Conservation (phyloP, 163 green algal species). For the Chlorella variabilis region DNA sequence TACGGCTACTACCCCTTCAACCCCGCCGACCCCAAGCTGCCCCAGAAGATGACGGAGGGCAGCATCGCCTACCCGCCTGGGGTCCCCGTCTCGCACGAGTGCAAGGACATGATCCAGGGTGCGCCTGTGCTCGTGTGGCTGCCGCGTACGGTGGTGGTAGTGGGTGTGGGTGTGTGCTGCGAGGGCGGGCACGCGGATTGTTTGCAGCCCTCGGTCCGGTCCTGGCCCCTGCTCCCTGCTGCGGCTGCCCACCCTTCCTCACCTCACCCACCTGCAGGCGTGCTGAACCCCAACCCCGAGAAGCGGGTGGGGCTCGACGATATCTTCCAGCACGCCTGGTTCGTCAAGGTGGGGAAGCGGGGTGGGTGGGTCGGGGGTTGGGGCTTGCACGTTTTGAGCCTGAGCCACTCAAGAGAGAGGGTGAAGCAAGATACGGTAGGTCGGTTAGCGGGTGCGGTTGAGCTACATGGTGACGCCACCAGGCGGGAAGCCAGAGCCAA, state of each 20-base stretch:
- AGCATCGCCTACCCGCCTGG: neutral
- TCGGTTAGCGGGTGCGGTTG: too few relatives aligned
- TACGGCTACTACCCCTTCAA: constrained; percentile 81
- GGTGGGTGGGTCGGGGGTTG: neutral
- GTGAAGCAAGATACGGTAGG: too few relatives aligned
- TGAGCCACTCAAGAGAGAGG: too few relatives aligned
- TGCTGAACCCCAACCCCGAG: constrained; percentile 50
- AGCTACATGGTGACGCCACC: too few relatives aligned
- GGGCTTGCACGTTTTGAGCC: too few relatives aligned
- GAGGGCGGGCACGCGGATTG: too few relatives aligned
- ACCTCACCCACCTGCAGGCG: too few relatives aligned
- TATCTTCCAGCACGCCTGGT: constrained; percentile 81
- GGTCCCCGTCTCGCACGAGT: neutral
- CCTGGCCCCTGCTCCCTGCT: too few relatives aligned
- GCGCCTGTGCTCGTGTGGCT: neutral
- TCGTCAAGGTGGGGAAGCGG: constrained; percentile 34
- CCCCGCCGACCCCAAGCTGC: constrained; percentile 40
- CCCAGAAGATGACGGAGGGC: constrained; percentile 34
- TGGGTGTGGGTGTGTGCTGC: neutral
- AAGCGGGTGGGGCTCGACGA: constrained; percentile 68
- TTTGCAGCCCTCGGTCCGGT: too few relatives aligned
- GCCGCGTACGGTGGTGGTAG: neutral
- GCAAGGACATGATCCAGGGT: constrained; percentile 18
- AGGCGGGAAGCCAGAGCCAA: too few relatives aligned
- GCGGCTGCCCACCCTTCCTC: too few relatives aligned